Base-by-base conservation (phyloP, 2,329 filamentous ascomycete genomes). In the Alternaria sp. region DNA sequence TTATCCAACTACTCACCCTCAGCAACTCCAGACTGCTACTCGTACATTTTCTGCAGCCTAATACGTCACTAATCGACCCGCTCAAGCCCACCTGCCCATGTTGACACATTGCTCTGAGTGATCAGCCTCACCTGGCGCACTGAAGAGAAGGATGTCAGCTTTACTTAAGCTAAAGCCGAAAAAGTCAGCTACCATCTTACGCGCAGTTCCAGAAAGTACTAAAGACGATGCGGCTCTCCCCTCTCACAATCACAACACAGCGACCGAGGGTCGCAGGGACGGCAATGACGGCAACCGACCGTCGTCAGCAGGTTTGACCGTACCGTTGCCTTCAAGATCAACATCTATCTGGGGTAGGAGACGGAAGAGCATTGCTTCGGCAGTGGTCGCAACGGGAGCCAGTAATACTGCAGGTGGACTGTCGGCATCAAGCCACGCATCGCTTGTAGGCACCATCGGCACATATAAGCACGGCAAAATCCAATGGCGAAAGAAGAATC, bases 391-490 rank as follows among this genome's bases (percentile, higher is more conserved):
- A 15, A 68, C 57, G 43, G 60, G 60, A 26, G 62, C 54, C 59
- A 61, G 60, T 53, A 66, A 67, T 30, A 55, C 60, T 15, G 47
- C 49, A 46, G 74, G 67, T 64, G 77, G 69, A 26, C 75, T 75
- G 56, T 75, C 70, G 26, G 68, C 71, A 37, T 60, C 68, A 12
- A 67, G 59, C 55, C 69, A 65, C 53, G 59, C 69, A 30, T 71
- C 73, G 18, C 60, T 74, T n/a, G 72, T 68, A 33, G 65, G 68
- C 41, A 79, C 71, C n/a, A 81, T 84, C 63, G 83, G 82, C 6
- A 73, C 81, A 5, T 85, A 83, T 78, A 81, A 79, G 55, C 74
- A 84, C 67, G 83, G 82, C 6, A 77, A 78, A 37, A 78, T 81
- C 26, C 75, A 82, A 55, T 84, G 82, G 82, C 79, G 73, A 33